phyloP scores from a whole-genome alignment of 305 asterid species.

The Withania somnifera region DNA sequence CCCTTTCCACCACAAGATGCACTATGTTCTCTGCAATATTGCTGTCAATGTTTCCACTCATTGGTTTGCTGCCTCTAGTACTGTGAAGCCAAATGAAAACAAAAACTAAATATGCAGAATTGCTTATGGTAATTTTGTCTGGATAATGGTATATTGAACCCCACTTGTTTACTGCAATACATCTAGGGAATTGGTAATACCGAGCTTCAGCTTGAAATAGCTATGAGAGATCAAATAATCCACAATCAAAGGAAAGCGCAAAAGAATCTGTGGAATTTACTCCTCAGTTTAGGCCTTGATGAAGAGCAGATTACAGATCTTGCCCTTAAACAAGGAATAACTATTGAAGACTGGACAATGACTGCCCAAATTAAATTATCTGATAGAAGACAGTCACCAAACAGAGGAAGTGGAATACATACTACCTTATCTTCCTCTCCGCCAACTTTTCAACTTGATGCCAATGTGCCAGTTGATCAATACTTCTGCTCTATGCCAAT shows the following conservation, averaged over 20 bases:
- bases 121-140: neutral
- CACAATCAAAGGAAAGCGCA: slow-evolving; percentile 76
- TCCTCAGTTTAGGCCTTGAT: slow-evolving; percentile 62
- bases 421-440: slow-evolving; percentile 20
- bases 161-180: slow-evolving; percentile 8
- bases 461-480: slow-evolving; percentile 30
- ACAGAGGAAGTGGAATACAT: slow-evolving; percentile 17
- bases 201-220: slow-evolving; percentile 91
- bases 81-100: neutral
- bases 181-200: slow-evolving; percentile 77
- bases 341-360: slow-evolving; percentile 46
- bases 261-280: slow-evolving; percentile 64
- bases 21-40: neutral
- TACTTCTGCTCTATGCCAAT: slow-evolving; percentile 27
- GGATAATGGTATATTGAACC: neutral
- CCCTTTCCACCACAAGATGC: neutral
- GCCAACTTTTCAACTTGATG: slow-evolving; percentile 16
- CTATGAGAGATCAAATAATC: slow-evolving; percentile 89
- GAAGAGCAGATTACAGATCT: slow-evolving; percentile 66
- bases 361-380: slow-evolving; percentile 30
- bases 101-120: neutral
- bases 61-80: neutral
- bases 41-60: neutral
- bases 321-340: slow-evolving; percentile 62
- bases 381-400: slow-evolving; percentile 24